Base-by-base conservation (phyloP, 179 eudicot genomes). In the Spinacia oleracea region DNA sequence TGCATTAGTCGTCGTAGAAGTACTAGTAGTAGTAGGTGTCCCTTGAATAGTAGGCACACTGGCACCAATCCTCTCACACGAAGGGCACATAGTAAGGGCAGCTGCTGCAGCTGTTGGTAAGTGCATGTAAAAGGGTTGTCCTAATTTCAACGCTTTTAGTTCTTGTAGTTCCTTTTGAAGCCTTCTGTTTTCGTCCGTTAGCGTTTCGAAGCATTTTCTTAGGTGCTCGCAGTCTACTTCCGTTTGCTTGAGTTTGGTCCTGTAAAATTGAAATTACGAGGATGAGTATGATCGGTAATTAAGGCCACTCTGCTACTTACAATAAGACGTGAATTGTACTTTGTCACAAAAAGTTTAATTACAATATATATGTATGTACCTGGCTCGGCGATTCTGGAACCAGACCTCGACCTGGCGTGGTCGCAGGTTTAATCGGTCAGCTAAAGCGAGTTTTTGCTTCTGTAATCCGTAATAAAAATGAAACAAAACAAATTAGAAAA, bases 221-320 rank as follows among this genome's bases (percentile, higher is more conserved):
- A 84, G 65, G 35, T 82, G 76, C 78, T 87, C 87, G 16, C 85
- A 87, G 43, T 87, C 87, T n/a, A 80, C 81, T 48, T 87, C 89
- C 21, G 89, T 87, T 48, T 87, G 87, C 80, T 87, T 87, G 32
- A 87, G 78, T 11, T 87, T 87, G 7, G 87, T 87, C 82, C 89
- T 86, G 83, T n/a, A 43, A 34, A 34, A 9, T 70, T 45, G 2
- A 20, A 14, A 6, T 18, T 18, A 51, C 5, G 18, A 51, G 5
- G 16, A 18, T 15, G 23, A 10, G 9, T 6, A 34, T 6, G 18
- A 55, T 32, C 29, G 66, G 16, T 73, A 15, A 72, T 18, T 45
- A 72, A 72, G 63, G 3, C 32, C 48, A 73, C 34, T 55, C 53
- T 67, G 9, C 12, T 27, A 67, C 67, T 77, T 5, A n/a, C n/a